phyloP scores from a whole-genome alignment of 2,329 filamentous ascomycete genomes.

The Capronia americana region DNA sequence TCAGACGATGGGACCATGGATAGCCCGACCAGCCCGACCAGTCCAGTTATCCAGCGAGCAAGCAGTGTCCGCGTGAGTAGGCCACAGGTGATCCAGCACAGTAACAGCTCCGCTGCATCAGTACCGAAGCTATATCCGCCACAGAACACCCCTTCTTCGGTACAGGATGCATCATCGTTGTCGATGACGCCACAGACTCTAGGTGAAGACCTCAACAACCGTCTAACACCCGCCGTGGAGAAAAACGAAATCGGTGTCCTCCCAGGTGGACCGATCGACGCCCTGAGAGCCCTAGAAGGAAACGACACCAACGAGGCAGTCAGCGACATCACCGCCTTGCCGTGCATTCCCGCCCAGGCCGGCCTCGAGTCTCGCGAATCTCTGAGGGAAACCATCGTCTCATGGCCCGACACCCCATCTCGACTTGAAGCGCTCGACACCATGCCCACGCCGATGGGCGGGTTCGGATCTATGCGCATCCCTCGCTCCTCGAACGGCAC shows the following conservation, averaged over 20 bases:
- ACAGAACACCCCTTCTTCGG: constrained; percentile 10
- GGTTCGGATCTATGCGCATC: constrained; percentile 36
- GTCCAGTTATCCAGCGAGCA: constrained; percentile 36
- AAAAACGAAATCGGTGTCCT: neutral
- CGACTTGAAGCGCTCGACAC: constrained; percentile 31
- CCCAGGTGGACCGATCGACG: constrained; percentile 24
- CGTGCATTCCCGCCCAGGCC: constrained; percentile 10
- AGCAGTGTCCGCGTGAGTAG: constrained; percentile 39
- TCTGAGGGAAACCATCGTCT: constrained; percentile 30
- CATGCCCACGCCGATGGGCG: constrained; percentile 35
- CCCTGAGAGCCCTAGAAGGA: constrained; percentile 34
- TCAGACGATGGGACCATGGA: constrained; percentile 23
- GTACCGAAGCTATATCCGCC: constrained; percentile 28
- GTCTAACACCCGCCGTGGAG: constrained; percentile 3
- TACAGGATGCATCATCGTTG: neutral
- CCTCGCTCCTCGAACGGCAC: constrained; percentile 16
- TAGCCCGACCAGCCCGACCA: constrained; percentile 21
- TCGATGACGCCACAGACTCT: constrained; percentile 4
- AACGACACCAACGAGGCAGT: neutral
- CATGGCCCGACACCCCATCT: constrained; percentile 27
- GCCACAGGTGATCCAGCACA: constrained; percentile 37
- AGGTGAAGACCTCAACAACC: constrained; percentile 13
- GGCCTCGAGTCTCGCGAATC: constrained; percentile 6
- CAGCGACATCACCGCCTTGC: constrained; percentile 8
- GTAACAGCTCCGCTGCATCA: constrained; percentile 30